phyloP scores from a whole-genome alignment of 768 basidiomycete genomes.

The Leucosporidium yakuticum region DNA sequence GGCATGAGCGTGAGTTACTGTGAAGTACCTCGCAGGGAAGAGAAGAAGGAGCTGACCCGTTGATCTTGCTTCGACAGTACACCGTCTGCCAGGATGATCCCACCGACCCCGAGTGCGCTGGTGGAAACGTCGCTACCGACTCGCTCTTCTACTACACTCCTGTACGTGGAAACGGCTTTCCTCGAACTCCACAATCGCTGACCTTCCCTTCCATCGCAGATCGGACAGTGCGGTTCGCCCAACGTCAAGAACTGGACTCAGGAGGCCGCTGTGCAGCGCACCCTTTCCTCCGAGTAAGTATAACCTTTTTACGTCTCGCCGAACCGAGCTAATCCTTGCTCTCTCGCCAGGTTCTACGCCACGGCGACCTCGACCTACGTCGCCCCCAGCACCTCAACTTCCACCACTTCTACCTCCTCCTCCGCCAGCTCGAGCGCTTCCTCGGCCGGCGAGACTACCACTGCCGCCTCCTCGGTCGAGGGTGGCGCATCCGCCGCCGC shows the following conservation, averaged over 20 bases:
- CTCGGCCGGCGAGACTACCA: too few relatives aligned
- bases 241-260: not conserved
- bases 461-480: too few relatives aligned
- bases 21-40: not conserved
- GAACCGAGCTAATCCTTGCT: too few relatives aligned
- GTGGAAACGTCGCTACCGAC: conserved; percentile 26
- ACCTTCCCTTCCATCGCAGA: not conserved
- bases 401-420: conserved; percentile 10
- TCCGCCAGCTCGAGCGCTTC: not conserved
- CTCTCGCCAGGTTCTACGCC: not conserved
- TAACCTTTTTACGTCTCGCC: not conserved
- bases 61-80: conserved; percentile 9
- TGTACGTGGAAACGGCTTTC: too few relatives aligned
- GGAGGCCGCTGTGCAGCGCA: not conserved
- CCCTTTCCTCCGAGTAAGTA: not conserved
- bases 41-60: not conserved
- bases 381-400: conserved; percentile 30
- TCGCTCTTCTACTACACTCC: conserved; percentile 30
- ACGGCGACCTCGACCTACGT: conserved; percentile 1
- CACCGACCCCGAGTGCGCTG: conserved; percentile 31
- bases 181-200: too few relatives aligned
- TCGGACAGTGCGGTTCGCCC: conserved; percentile 4
- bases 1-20: conserved; percentile 30
- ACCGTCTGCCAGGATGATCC: conserved; percentile 15
- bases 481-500: too few relatives aligned